Percentiles rank a stretch among this genome's conserved stretches.
phyloP scores from a whole-genome alignment of 495 filamentous ascomycete species.

The Xylaria venustula region DNA sequence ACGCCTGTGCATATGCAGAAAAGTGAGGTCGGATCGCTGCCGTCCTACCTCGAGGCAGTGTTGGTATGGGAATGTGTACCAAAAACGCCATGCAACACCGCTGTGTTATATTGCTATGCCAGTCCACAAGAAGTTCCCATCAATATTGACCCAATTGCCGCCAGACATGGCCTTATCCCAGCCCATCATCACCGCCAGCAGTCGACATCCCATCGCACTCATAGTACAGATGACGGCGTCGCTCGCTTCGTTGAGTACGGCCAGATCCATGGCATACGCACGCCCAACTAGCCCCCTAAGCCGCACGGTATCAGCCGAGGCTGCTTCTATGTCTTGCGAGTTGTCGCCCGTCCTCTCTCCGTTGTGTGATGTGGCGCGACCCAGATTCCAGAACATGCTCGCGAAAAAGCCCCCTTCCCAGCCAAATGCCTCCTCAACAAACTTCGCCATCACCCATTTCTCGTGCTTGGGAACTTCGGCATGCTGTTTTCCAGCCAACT shows the following conservation, averaged over 20 bases:
- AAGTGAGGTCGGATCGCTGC: too few species aligned
- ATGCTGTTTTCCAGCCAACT: constrained; percentile 57
- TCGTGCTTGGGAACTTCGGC: constrained; percentile 36
- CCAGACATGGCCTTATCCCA: constrained; percentile 63
- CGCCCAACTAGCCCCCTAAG: constrained; percentile 64
- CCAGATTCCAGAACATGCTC: constrained; percentile 67
- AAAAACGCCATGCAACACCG: background rate
- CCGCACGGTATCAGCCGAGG: constrained; percentile 52
- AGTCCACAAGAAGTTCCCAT: constrained; percentile 62
- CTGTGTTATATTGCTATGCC: constrained; percentile 34
- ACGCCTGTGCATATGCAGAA: constrained; percentile 4
- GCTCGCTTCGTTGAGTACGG: constrained; percentile 59
- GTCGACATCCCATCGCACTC: constrained; percentile 61
- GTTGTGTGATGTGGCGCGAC: constrained; percentile 36
- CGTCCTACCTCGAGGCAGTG: too few species aligned
- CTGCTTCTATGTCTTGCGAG: constrained; percentile 15
- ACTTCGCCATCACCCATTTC: constrained; percentile 48
- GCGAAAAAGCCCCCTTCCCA: constrained; percentile 77
- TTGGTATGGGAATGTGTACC: too few species aligned
- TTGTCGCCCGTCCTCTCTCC: constrained; percentile 18
- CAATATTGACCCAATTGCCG: constrained; percentile 68
- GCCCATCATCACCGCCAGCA: constrained; percentile 76
- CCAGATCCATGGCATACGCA: constrained; percentile 70
- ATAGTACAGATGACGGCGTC: constrained; percentile 67
- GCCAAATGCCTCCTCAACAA: constrained; percentile 64